Base-by-base conservation (phyloP, 2,329 filamentous ascomycete species). In the Ceratocystis harringtonii region DNA sequence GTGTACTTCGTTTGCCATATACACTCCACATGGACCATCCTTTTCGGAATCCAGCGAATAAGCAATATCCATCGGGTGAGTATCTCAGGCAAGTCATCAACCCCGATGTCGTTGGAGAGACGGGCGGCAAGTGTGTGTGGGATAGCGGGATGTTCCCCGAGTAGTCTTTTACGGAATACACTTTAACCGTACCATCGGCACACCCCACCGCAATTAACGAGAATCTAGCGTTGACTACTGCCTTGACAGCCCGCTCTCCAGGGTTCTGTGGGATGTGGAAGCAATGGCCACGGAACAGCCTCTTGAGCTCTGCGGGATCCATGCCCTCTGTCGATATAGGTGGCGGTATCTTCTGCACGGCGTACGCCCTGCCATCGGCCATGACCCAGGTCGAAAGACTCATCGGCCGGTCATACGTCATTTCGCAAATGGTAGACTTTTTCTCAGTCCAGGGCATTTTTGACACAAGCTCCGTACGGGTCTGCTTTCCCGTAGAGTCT, bases 21-120 rank as follows among this genome's bases (percentile, higher is more conserved):
- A 97, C 94, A 73, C 92, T 97, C 92, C 92, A 99, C 60, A 86
- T 92, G 3, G 89, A 88, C 94, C 94, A 99, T 0, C 94, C 95
- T 67, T 87, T 85, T 71, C 94, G 87, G 72, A 92, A 97, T 1
- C 92, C 94, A 55, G 88, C 91, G 75, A 99, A 96, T 7, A 99
- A 81, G 73, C 92, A 96, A 74, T 97, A 96, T 19, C 94, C 94
- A 74, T 99, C 94, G 0, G 92, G 91, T 0, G 94, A 96, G 77
- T 96, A 99, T 68, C 78, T 84, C 69, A 99, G 75, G 36, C 85
- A 88, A 1, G 84, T 90, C 63, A 96, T 77, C 12, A 76, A 74
- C 0, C 94, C 94, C 1, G 90, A 86, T 17, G 83, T 81, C 19
- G 80, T 76, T 3, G 79, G 75, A 1, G 91, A 90, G 0, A 86